phyloP scores from a whole-genome alignment of 75 land plant species.

The Pinus albicaulis region DNA sequence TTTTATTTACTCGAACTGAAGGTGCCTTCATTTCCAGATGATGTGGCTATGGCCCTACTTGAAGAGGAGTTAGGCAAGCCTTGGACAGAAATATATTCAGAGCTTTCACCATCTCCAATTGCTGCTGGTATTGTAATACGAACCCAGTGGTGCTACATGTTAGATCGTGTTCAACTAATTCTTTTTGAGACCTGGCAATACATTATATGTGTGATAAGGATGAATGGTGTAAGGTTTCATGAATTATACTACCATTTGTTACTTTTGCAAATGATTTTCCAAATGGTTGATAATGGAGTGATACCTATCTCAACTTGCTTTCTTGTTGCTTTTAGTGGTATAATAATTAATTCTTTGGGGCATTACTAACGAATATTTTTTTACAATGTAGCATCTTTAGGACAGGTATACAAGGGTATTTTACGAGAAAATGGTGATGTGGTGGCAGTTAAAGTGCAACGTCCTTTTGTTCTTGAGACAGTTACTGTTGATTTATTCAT shows the following conservation, averaged over 20 bases:
- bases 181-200: not conserved
- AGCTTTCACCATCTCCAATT: constrained; percentile 93
- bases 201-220: not conserved
- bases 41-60: constrained; percentile 93
- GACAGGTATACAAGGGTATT: constrained; percentile 97
- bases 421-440: constrained; percentile 90
- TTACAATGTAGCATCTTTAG: constrained; percentile 83
- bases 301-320: not conserved
- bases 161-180: not conserved
- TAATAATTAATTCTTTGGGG: not conserved
- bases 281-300: not conserved
- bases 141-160: not conserved
- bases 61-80: constrained; percentile 92
- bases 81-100: constrained; percentile 90
- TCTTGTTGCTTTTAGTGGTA: not conserved
- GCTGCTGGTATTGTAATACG: constrained; percentile 83
- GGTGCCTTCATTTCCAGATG: constrained; percentile 99
- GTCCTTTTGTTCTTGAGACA: constrained; percentile 98
- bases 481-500: constrained; percentile 94
- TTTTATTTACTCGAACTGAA: constrained; percentile 28
- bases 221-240: not conserved
- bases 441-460: constrained; percentile 99
- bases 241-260: not conserved
- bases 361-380: constrained; percentile 4
- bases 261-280: not conserved